phyloP scores from a whole-genome alignment of 768 basidiomycete species.

The Coprinellus aureogranulatus region DNA sequence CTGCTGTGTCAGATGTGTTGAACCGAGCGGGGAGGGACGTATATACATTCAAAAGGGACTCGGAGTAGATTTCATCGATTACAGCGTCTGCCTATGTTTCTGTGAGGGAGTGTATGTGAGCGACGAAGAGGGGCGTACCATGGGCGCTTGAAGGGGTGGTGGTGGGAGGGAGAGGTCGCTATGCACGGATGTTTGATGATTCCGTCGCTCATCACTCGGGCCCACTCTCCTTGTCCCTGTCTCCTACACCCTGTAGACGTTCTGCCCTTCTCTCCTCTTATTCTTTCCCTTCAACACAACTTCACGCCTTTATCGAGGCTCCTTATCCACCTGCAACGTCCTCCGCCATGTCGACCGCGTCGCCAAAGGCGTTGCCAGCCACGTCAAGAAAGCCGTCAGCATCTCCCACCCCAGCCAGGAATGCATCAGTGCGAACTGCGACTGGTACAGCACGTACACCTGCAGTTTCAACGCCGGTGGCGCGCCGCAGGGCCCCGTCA shows the following conservation, averaged over 20 bases:
- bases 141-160: background rate
- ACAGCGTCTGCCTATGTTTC: slow-evolving; percentile 13
- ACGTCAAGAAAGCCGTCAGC: slow-evolving; percentile 43
- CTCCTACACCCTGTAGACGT: slow-evolving; percentile 2
- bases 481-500: slow-evolving; percentile 49
- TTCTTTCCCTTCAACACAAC: slow-evolving; percentile 2
- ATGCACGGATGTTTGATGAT: too few species aligned
- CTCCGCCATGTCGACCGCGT: slow-evolving; percentile 41
- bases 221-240: slow-evolving; percentile 7
- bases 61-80: slow-evolving; percentile 34
- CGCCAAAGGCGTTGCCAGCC: slow-evolving; percentile 38
- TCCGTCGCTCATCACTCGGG: slow-evolving; percentile 13
- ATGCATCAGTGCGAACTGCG: slow-evolving; percentile 50
- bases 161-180: background rate
- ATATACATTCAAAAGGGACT: slow-evolving; percentile 32
- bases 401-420: slow-evolving; percentile 42
- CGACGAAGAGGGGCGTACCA: background rate
- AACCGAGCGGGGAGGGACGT: background rate
- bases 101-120: background rate
- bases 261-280: slow-evolving; percentile 6
- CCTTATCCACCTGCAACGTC: background rate
- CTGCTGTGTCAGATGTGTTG: background rate
- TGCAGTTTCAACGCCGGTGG: slow-evolving; percentile 46
- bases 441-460: slow-evolving; percentile 66
- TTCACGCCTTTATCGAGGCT: slow-evolving; percentile 1